Base-by-base conservation (phyloP, 1,284 basidiomycete genomes). In the Sphagnurus paluster region DNA sequence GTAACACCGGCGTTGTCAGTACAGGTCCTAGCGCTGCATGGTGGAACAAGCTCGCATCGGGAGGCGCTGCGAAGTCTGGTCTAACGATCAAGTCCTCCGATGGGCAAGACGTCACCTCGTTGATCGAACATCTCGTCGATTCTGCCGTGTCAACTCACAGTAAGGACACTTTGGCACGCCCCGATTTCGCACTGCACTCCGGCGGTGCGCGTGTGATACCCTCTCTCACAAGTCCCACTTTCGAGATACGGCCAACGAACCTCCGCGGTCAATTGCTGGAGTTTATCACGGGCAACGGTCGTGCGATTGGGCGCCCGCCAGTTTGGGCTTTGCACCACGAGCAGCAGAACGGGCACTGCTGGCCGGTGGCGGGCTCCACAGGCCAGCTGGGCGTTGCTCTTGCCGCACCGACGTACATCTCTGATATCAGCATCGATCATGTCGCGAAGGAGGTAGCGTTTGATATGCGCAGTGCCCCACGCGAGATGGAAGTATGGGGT, bases 381-480 rank as follows among this genome's bases (percentile, higher is more conserved):
- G 96, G 94, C 2, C 85, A 90, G 58, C 70, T 98, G 1, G 93
- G 90, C 4, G 83, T 99, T 33, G 73, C 76, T 39, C 81, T 98
- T 14, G 82, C 86, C 1, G 75, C 79, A 4, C 81, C 82, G 2
- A 79, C 84, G 6, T 73, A 78, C 42, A 77, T 95, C 32, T 78
- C 81, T 2, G 87, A 90, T 53, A 68, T 98, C 44, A 90, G 90
- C 9, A 79, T 98, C 54, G 95, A 98, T 62, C 96, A 98, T 64
- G 82, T 90, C 26, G 75, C 93, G 5, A 74, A 71, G 50, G 88
- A 92, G 52, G 72, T 93, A 32, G 86, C 91, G 4, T 79, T 83
- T 55, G 90, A 94, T 59, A 72, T 87, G 59, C 71, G 81, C 14
- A 84, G 84, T 24, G 95, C 96, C 0, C 95, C 96, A 19, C 72